Conservation (phyloP, 2,329 filamentous ascomycete genomes). For the Colletotrichum scovillei region DNA sequence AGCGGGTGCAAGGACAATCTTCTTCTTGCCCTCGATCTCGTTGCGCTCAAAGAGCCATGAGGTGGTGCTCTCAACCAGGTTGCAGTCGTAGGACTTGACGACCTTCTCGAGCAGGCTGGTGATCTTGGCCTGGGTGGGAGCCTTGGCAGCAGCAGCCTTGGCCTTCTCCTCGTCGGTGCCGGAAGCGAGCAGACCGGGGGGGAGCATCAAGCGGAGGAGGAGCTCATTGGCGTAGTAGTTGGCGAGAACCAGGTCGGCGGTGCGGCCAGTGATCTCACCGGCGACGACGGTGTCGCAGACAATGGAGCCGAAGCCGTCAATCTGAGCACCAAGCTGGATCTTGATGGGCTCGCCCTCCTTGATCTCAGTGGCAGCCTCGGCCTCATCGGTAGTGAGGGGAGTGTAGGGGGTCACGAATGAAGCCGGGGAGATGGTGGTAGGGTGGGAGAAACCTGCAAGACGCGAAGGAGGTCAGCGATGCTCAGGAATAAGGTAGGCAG, state of each 20-base stretch:
- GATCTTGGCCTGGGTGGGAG: constrained; percentile 88
- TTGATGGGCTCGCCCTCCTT: constrained; percentile 91
- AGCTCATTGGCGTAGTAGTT: constrained; percentile 97
- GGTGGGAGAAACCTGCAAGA: constrained; percentile 82
- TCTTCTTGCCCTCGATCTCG: constrained; percentile 97
- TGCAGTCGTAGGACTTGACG: constrained; percentile 89
- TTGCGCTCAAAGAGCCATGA: constrained; percentile 97
- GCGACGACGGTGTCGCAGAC: constrained; percentile 93
- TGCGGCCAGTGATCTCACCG: constrained; percentile 76
- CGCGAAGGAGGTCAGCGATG: constrained; percentile 6
- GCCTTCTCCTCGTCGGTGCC: constrained; percentile 96
- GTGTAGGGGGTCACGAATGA: constrained; percentile 98
- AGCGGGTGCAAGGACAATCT: constrained; percentile 90
- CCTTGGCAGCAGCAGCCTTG: constrained; percentile 85
- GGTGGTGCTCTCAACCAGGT: constrained; percentile 96
- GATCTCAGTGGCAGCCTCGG: constrained; percentile 83
- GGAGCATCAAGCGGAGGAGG: constrained; percentile 88
- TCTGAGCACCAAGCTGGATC: constrained; percentile 99
- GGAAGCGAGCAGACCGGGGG: constrained; percentile 84
- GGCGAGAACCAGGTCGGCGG: constrained; percentile 89
- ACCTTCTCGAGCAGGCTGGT: constrained; percentile 91
- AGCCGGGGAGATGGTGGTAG: constrained; percentile 93
- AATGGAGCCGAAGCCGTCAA: constrained; percentile 96
- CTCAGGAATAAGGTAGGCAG: constrained; percentile 31
- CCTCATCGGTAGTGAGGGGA: constrained; percentile 85